phyloP scores from a whole-genome alignment of 148 eudicot species.

The Diospyros lotus region DNA sequence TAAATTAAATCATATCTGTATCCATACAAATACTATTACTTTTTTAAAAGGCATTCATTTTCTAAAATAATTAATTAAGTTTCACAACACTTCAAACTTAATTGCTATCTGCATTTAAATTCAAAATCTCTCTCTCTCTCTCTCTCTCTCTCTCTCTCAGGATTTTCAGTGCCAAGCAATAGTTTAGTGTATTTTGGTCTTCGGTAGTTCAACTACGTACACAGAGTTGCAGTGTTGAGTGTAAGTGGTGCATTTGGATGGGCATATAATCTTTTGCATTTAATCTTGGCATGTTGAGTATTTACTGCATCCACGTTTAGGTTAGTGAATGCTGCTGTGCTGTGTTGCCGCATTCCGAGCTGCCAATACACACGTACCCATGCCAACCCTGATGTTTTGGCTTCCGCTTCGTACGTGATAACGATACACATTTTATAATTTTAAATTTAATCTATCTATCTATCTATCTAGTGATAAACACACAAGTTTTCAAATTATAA shows the following conservation, averaged over 20 bases:
- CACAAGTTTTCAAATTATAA: too few species aligned
- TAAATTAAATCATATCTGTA: too few species aligned
- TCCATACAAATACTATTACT: too few species aligned
- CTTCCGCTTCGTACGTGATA: too few species aligned
- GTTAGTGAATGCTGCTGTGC: slow-evolving; percentile 13
- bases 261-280: slow-evolving; percentile 13
- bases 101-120: not conserved
- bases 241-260: slow-evolving; percentile 1
- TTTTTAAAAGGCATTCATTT: too few species aligned
- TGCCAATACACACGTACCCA: slow-evolving; percentile 21
- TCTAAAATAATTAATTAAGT: too few species aligned
- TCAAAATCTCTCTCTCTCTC: not conserved
- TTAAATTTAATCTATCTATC: too few species aligned
- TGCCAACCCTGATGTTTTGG: not conserved
- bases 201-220: not conserved
- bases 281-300: slow-evolving; percentile 22
- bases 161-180: slow-evolving; percentile 13
- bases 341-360: slow-evolving; percentile 22
- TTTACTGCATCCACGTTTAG: slow-evolving; percentile 23
- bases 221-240: not conserved
- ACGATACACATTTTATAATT: too few species aligned
- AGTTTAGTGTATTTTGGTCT: not conserved
- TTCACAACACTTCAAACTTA: too few species aligned
- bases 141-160: slow-evolving; percentile 5
- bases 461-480: too few species aligned